These are phyloP conservation scores for Cutaneotrichosporon curvatum DNA, from an alignment of 1,284 basidiomycete species.

Conservation along the genomic window DNA sequence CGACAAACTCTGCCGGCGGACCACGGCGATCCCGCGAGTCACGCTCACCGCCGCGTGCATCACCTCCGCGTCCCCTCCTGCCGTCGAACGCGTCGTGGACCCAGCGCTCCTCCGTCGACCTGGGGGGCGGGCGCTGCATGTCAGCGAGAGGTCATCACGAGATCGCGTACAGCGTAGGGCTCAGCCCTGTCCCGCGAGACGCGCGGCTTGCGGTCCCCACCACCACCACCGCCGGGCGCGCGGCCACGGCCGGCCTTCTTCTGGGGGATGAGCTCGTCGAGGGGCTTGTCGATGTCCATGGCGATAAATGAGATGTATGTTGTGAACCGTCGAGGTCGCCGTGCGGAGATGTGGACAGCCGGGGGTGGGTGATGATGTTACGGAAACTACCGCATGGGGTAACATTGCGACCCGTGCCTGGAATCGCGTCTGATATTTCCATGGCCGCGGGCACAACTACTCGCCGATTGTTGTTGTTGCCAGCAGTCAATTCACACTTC, in stretches of 20 bases:
- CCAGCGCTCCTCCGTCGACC: slow-evolving; percentile 44
- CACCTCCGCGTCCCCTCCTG: slow-evolving; percentile 11
- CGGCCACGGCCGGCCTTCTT: slow-evolving; percentile 2
- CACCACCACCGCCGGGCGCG: slow-evolving; percentile 1
- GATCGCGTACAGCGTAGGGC: slow-evolving; percentile 34
- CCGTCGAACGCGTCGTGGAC: slow-evolving; percentile 44
- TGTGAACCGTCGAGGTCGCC: too few relatives aligned
- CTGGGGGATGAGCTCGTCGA: slow-evolving; percentile 40
- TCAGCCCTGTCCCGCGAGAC: slow-evolving; percentile 17
- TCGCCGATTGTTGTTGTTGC: too few relatives aligned
- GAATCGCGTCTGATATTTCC: too few relatives aligned
- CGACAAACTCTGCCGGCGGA: slow-evolving; percentile 24
- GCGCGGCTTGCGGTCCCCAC: slow-evolving; percentile 19
- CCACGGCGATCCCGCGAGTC: slow-evolving; percentile 3
- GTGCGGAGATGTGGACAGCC: too few relatives aligned
- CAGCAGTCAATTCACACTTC: too few relatives aligned
- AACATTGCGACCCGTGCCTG: too few relatives aligned
- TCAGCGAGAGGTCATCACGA: neutral
- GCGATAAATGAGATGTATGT: slow-evolving; percentile 6
- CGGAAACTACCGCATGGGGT: too few relatives aligned
- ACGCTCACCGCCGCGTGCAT: slow-evolving; percentile 1
- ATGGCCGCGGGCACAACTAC: too few relatives aligned
- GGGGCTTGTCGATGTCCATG: slow-evolving; percentile 45
- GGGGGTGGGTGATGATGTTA: too few relatives aligned
- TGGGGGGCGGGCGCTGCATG: slow-evolving; percentile 40